Percentiles rank a stretch among this genome's conserved stretches.
Evolutionary conservation across 2,329 filamentous ascomycete species (phyloP).

Genomic region (Colletotrichum acutatum): DNA sequence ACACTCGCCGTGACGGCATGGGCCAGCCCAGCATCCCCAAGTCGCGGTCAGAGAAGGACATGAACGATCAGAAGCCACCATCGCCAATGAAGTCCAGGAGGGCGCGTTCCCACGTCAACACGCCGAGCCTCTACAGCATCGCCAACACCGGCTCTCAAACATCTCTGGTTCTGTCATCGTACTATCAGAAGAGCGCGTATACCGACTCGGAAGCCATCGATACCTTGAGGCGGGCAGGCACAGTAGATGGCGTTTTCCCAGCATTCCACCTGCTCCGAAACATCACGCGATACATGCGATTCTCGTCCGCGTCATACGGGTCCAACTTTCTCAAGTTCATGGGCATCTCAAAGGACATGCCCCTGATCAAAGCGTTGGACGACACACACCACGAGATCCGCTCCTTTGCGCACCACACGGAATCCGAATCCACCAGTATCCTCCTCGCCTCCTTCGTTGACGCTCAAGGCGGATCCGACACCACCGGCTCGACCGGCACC

Average conservation of each 20-base stretch:
- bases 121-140: constrained; percentile 70
- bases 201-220: constrained; percentile 59
- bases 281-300: constrained; percentile 73
- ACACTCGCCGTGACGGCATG: constrained; percentile 43
- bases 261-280: constrained; percentile 69
- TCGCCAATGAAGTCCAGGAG: constrained; percentile 41
- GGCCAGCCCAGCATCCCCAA: constrained; percentile 44
- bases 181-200: constrained; percentile 60
- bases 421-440: constrained; percentile 66
- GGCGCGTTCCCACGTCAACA: constrained; percentile 47
- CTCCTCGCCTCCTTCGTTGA: constrained; percentile 78
- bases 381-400: constrained; percentile 69
- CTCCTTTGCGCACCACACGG: constrained; percentile 72
- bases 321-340: constrained; percentile 71
- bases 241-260: constrained; percentile 69
- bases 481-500: constrained; percentile 71
- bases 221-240: constrained; percentile 62
- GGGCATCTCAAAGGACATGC: constrained; percentile 66
- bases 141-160: constrained; percentile 66
- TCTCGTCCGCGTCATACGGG: constrained; percentile 74
- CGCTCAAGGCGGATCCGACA: constrained; percentile 73
- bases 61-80: constrained; percentile 35
- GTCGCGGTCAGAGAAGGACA: constrained; percentile 48
- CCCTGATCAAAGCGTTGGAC: constrained; percentile 52
- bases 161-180: constrained; percentile 63